phyloP scores from a whole-genome alignment of 495 filamentous ascomycete species.

The Neurospora sp. region DNA sequence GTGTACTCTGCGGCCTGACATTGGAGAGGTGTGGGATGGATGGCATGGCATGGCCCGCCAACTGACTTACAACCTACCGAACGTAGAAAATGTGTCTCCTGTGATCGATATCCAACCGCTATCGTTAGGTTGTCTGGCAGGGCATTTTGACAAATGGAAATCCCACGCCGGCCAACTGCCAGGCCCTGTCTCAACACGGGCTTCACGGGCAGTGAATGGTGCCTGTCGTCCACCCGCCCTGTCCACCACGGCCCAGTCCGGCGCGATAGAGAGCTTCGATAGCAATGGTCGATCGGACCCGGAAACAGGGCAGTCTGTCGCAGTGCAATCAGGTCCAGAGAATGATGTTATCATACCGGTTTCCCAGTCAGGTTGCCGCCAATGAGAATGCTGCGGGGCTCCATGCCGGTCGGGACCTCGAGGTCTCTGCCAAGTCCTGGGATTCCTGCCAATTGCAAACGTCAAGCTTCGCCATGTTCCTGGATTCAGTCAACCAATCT shows the following conservation, averaged over 20 bases:
- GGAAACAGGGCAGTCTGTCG: slow-evolving; percentile 6
- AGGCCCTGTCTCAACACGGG: neutral
- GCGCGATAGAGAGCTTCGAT: neutral
- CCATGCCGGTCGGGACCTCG: neutral
- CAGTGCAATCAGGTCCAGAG: neutral
- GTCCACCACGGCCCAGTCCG: neutral
- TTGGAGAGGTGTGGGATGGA: neutral
- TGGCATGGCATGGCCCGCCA: neutral
- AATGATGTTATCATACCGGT: slow-evolving; percentile 24
- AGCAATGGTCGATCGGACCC: slow-evolving; percentile 3
- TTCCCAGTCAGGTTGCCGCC: slow-evolving; percentile 7
- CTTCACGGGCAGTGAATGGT: neutral
- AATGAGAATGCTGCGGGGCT: slow-evolving; percentile 6
- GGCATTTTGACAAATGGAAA: neutral
- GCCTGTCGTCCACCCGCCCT: neutral
- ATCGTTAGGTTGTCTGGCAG: neutral
- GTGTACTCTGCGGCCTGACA: neutral
- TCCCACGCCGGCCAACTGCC: neutral
- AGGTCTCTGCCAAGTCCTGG: neutral
- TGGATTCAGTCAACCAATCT: neutral
- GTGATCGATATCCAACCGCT: neutral
- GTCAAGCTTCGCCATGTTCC: neutral
- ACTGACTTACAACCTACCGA: neutral
- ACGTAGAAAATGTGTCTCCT: neutral
- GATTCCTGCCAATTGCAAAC: neutral